Conservation (phyloP, 108 stramenopile species). For the Mayamaea pseudoterrestris region DNA sequence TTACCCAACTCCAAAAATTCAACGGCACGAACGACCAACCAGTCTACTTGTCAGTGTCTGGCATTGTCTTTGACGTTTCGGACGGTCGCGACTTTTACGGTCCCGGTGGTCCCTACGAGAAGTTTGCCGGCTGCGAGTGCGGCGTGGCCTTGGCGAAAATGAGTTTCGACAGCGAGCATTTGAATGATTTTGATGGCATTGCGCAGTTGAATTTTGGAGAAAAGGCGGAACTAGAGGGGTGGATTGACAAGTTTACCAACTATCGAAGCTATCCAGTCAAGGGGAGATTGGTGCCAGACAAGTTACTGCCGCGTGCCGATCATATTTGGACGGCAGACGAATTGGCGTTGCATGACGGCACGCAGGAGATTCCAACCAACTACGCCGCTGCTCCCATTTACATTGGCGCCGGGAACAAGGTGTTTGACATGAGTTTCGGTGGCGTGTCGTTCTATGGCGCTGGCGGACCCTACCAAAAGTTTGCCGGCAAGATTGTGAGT, state of each 20-base stretch:
- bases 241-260: conserved; percentile 89
- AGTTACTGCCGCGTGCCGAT: conserved; percentile 31
- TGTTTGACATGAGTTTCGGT: conserved; percentile 94
- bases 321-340: conserved; percentile 60
- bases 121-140: conserved; percentile 93
- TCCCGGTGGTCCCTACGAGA: conserved; percentile 81
- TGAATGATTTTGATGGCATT: conserved; percentile 68
- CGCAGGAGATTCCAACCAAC: conserved; percentile 42
- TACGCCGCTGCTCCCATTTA: conserved; percentile 78
- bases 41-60: conserved; percentile 81
- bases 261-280: conserved; percentile 83
- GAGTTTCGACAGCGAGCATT: conserved; percentile 74
- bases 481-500: conserved; percentile 92
- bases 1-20: conserved; percentile 53
- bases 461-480: conserved; percentile 77
- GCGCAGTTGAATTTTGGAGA: conserved; percentile 71
- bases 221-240: conserved; percentile 69
- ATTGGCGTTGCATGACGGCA: conserved; percentile 43
- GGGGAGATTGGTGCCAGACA: conserved; percentile 70
- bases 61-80: conserved; percentile 90
- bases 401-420: conserved; percentile 64
- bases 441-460: conserved; percentile 68
- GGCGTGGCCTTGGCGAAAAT: conserved; percentile 89
- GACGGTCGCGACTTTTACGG: conserved; percentile 87
- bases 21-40: conserved; percentile 77